These are phyloP conservation scores for Tetradesmus lagerheimii DNA, from an alignment of 139 green algal species.

Conservation along the genomic window DNA sequence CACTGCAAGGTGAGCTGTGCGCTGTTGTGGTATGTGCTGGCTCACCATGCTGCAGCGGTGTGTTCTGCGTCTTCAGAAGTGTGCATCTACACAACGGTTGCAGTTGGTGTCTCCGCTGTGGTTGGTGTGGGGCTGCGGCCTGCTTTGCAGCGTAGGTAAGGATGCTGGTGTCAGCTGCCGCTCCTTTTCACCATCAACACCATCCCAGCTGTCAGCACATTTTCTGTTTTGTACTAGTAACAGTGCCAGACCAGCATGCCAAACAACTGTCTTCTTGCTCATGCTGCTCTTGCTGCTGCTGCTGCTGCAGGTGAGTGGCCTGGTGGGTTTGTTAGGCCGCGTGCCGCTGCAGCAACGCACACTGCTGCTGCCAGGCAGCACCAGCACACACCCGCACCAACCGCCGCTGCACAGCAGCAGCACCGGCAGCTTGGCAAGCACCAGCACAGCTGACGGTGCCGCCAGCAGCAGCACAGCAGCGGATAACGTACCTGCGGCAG, in stretches of 20 bases:
- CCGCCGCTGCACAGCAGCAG: constrained; percentile 2
- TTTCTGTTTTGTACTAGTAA: not conserved
- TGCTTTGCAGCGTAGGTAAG: too few species aligned
- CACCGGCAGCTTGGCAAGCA: not conserved
- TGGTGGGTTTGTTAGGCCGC: constrained; percentile 46
- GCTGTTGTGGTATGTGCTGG: not conserved
- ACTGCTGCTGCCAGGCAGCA: constrained; percentile 1
- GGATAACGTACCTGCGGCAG: not conserved
- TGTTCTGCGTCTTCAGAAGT: too few species aligned
- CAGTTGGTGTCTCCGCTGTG: too few species aligned
- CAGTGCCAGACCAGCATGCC: not conserved
- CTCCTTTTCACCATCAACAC: too few species aligned
- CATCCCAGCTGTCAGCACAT: not conserved
- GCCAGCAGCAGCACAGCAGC: not conserved
- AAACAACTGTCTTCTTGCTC: too few species aligned
- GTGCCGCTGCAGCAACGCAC: constrained; percentile 38
- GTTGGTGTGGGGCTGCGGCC: too few species aligned
- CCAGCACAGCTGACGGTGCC: not conserved
- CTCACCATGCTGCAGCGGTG: too few species aligned
- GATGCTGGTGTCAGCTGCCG: too few species aligned
- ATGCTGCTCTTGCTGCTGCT: constrained; percentile 1
- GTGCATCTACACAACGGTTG: too few species aligned
- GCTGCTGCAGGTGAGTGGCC: constrained; percentile 54
- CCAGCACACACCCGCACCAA: not conserved
- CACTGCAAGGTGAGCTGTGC: constrained; percentile 47